Evolutionary conservation across 2,329 filamentous ascomycete species (phyloP), one percentile per base, ranked within the genome.

Genomic region (Rasamsonia emersonii): DNA sequence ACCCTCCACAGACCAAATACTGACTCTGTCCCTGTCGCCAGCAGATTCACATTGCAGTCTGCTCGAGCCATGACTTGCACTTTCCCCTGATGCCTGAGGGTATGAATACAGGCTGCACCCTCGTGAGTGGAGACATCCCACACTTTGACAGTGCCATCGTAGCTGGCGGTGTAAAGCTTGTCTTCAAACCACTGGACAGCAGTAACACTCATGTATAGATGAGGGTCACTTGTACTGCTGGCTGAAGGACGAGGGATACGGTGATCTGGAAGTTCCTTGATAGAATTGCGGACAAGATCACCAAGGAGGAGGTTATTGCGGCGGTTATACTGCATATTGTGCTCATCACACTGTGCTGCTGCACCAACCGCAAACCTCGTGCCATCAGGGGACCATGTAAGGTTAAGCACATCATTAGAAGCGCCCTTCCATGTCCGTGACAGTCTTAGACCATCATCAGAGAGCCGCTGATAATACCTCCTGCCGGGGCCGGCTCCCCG

Each of bases 301-400:
- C 75, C 75, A 20, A 73, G 48, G 1, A 78, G 45, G 1, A 78
- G 54, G 41, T 78, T 78, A 37, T 73, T 70, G 0, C 62, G 58
- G 23, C 68, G 57, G 36, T 79, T 79, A 45, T 79, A 79, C 24
- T 73, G 67, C 65, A 74, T 71, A n/a, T 66, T 71, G 27, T 65
- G 55, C 3, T 59, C 49, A 41, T 77, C 73, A 3, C 65, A 65
- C 4, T 73, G 65, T 18, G 73, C 68, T 4, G 72, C 67, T 4
- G 73, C 69, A 2, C 73, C 75, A 7, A 68, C 71, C 17, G 68
- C 72, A 43, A 78, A 79, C 3, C 44, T 55, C 2, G 61, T 61
- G 2, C 72, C 68, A 47, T 73, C 60, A 2, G 65, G 60, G 2
- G 68, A 65, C 75, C 75, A 79, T 9, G 71, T 65, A 3, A 77